These are phyloP conservation scores for Hypoxylon sp. DNA, from an alignment of 2,329 filamentous ascomycete genomes.

Conservation along the genomic window DNA sequence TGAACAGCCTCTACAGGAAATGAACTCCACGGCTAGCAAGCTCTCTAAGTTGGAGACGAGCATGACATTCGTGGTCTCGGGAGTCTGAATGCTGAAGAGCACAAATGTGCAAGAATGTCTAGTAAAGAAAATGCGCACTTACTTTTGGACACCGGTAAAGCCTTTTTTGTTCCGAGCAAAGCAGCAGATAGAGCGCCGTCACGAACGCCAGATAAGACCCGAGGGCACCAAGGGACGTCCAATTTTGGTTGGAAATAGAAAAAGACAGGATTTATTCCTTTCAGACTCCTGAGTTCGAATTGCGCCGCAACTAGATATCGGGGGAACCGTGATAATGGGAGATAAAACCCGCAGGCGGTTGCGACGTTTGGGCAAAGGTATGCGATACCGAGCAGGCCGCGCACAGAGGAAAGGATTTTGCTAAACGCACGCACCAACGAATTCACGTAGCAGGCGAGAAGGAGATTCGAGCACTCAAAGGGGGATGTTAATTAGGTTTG, in stretches of 20 bases:
- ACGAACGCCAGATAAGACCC: conserved; percentile 45
- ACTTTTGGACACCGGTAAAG: conserved; percentile 66
- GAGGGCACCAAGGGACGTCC: conserved; percentile 36
- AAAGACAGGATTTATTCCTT: conserved; percentile 38
- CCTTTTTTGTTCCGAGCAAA: conserved; percentile 47
- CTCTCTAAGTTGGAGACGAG: conserved; percentile 14
- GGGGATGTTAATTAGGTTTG: conserved; percentile 50
- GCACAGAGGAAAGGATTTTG: conserved; percentile 52
- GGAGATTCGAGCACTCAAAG: conserved; percentile 16
- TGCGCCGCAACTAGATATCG: conserved; percentile 41
- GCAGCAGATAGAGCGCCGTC: conserved; percentile 47
- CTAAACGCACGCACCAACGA: conserved; percentile 53
- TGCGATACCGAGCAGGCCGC: conserved; percentile 51
- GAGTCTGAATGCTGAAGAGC: conserved; percentile 44
- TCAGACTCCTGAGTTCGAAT: conserved; percentile 47
- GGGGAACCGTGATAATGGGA: conserved; percentile 44
- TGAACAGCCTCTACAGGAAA: conserved; percentile 17
- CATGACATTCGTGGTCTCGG: conserved; percentile 18
- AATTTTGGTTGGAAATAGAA: conserved; percentile 29
- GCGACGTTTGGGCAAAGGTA: conserved; percentile 47
- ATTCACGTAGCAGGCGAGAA: conserved; percentile 51
- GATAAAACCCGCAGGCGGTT: conserved; percentile 48
- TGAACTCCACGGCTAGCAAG: conserved; percentile 13
- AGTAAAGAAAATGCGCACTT: conserved; percentile 53
- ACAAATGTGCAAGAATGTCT: conserved; percentile 29